Percentiles rank a stretch among this genome's conserved stretches.
Evolutionary conservation across 352 stramenopile genomes (phyloP).

Genomic region (Sclerospora graminicola): DNA sequence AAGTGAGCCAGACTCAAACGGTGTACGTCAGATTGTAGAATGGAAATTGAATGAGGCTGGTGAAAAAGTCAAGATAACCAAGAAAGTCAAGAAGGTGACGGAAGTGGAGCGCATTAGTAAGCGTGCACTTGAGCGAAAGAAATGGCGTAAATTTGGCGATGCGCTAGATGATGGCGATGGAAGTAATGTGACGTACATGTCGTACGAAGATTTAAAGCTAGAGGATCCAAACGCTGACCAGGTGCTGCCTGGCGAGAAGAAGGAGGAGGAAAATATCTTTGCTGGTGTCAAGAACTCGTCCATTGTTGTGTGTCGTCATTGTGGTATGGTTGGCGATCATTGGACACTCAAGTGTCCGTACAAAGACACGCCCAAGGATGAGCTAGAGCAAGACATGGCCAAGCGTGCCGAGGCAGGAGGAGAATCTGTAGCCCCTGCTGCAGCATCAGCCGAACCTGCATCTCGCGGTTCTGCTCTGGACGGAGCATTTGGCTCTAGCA

Average conservation of each 20-base stretch:
- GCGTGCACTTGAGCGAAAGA: conserved; percentile 69
- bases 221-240: conserved; percentile 85
- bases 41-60: conserved; percentile 84
- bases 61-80: conserved; percentile 88
- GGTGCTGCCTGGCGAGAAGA: conserved; percentile 80
- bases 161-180: conserved; percentile 57
- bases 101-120: conserved; percentile 80
- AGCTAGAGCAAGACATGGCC: conserved; percentile 60
- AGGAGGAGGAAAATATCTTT: conserved; percentile 84
- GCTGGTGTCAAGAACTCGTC: conserved; percentile 81
- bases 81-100: conserved; percentile 83
- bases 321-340: conserved; percentile 85
- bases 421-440: conserved; percentile 10
- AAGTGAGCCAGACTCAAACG: conserved; percentile 69
- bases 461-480: conserved; percentile 45
- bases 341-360: conserved; percentile 89
- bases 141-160: conserved; percentile 79
- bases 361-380: conserved; percentile 79
- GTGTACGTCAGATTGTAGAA: conserved; percentile 80
- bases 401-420: conserved; percentile 36
- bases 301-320: conserved; percentile 85
- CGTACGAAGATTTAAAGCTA: conserved; percentile 70
- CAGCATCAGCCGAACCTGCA: conserved; percentile 17
- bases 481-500: conserved; percentile 67
- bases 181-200: conserved; percentile 83